phyloP scores from a whole-genome alignment of 257 asterid genomes.

The Dorcoceras hygrometricum region DNA sequence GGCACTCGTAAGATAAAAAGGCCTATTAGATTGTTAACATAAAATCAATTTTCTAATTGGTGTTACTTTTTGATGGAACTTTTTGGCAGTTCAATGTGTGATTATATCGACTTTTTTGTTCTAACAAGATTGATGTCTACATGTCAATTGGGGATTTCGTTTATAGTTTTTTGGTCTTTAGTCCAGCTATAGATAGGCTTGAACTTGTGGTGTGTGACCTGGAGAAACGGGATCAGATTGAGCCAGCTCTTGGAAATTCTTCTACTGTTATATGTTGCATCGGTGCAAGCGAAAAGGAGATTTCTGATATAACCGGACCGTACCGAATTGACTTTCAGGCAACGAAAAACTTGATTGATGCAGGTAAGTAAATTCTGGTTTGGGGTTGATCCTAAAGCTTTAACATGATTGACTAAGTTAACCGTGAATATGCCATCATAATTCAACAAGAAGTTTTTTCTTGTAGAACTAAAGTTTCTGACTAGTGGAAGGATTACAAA shows the following conservation, averaged over 20 bases:
- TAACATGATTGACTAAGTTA: neutral
- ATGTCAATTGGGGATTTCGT: conserved; percentile 37
- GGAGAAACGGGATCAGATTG: conserved; percentile 66
- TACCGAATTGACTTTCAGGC: conserved; percentile 86
- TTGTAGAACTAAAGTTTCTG: neutral
- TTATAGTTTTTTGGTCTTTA: conserved; percentile 66
- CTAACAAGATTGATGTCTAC: conserved; percentile 14
- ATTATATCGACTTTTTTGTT: conserved; percentile 21
- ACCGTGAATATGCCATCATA: neutral
- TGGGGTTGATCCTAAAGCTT: neutral
- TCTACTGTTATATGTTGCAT: conserved; percentile 86
- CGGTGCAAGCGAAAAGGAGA: conserved; percentile 97
- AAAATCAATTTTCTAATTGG: neutral
- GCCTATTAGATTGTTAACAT: conserved; percentile 20
- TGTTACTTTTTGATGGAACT: conserved; percentile 11
- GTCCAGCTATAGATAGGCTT: conserved; percentile 99
- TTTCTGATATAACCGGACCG: conserved; percentile 79
- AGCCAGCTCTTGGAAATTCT: conserved; percentile 68
- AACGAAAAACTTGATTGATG: conserved; percentile 82
- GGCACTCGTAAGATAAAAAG: conserved; percentile 58
- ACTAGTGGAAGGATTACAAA: neutral
- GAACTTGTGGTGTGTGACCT: conserved; percentile 94
- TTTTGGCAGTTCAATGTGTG: conserved; percentile 11
- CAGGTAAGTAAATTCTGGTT: conserved; percentile 46
- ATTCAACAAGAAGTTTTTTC: neutral